phyloP scores from a whole-genome alignment of 305 asterid species.

The Fraxinus sp. region DNA sequence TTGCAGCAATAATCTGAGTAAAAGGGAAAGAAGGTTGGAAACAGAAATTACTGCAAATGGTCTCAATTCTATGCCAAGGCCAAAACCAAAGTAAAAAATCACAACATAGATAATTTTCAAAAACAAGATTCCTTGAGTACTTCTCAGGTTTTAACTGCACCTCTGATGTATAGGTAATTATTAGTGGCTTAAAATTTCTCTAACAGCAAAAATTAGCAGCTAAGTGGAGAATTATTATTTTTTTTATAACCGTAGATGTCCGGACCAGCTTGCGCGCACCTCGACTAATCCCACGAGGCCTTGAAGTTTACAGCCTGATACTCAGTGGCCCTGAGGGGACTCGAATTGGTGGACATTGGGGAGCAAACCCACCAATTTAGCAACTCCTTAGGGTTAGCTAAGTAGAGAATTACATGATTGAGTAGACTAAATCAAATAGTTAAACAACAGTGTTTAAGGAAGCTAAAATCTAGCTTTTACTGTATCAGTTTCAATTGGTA shows the following conservation, averaged over 20 bases:
- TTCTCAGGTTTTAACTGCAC: neutral
- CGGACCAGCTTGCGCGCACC: no score
- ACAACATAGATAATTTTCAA: neutral
- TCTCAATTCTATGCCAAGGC: neutral
- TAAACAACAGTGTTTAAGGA: neutral
- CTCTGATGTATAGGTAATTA: neutral
- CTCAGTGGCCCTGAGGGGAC: no score
- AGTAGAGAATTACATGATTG: neutral
- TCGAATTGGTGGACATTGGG: no score
- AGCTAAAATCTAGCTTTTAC: slow-evolving; percentile 1
- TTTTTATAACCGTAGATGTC: no score
- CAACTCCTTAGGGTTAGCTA: no score
- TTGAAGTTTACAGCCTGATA: no score
- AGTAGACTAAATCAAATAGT: neutral
- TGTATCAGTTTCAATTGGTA: neutral
- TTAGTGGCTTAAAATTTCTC: neutral
- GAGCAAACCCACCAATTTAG: no score
- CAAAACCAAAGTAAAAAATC: neutral
- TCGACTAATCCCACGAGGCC: no score
- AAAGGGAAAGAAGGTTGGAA: neutral
- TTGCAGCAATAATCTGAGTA: neutral
- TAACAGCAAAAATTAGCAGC: neutral
- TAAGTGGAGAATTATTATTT: neutral
- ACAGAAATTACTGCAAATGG: neutral
- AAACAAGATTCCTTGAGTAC: neutral